Evolutionary conservation across 1,139 yeast genomes (phyloP).

Genomic region (Sugiyamaella grinbergsii): DNA sequence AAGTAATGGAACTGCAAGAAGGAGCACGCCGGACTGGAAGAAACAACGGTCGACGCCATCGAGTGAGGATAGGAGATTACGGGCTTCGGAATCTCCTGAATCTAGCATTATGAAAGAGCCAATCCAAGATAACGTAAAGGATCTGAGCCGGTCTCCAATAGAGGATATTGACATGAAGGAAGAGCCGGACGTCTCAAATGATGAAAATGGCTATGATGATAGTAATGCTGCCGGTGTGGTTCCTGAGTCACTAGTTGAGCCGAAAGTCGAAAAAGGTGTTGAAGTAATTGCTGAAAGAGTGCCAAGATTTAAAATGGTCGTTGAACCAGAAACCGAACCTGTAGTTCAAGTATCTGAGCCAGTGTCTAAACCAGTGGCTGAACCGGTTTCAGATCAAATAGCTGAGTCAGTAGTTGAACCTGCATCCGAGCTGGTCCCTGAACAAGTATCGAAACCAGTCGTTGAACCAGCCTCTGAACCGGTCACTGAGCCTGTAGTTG

Average conservation of each 20-base stretch:
- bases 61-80: background rate
- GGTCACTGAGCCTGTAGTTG: background rate
- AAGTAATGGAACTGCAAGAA: background rate
- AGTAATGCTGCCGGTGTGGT: no score
- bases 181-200: no score
- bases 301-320: background rate
- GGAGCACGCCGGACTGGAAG: background rate
- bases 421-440: background rate
- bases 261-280: background rate
- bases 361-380: background rate
- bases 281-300: background rate
- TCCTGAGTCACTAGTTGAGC: no score
- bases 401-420: background rate
- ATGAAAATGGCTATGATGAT: no score
- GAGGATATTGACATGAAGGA: background rate
- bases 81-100: background rate
- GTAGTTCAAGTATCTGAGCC: background rate
- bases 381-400: background rate
- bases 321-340: conserved; percentile 3
- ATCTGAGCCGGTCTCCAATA: background rate
- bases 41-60: background rate
- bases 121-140: no score
- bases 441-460: background rate
- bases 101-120: background rate
- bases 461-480: background rate